Percentiles rank a stretch among this genome's conserved stretches.
phyloP scores from a whole-genome alignment of 2,329 filamentous ascomycete species.

The Pseudocercospora cruenta region DNA sequence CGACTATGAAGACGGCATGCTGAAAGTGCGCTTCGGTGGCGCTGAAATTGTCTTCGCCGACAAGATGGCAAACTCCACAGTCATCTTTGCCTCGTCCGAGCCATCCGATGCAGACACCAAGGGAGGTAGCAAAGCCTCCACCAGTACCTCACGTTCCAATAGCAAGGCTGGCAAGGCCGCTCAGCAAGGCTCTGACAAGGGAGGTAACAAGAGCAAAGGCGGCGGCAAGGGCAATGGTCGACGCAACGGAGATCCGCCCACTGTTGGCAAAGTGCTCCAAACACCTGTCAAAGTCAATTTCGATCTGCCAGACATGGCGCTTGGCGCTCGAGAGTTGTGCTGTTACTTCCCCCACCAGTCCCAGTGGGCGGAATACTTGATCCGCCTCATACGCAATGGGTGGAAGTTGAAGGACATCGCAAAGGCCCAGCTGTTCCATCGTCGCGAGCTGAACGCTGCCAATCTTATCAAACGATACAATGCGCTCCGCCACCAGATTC shows the following conservation, averaged over 20 bases:
- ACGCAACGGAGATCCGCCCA: background rate
- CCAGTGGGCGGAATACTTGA: background rate
- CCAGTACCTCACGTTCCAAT: background rate
- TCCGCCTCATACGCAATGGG: conserved; percentile 5
- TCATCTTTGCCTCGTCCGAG: too few relatives aligned
- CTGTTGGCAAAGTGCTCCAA: background rate
- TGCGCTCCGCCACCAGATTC: background rate
- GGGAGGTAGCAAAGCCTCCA: background rate
- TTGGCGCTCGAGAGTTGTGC: background rate
- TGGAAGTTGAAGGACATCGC: conserved; percentile 3
- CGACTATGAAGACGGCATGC: background rate
- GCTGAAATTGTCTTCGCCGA: background rate
- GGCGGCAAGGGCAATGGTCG: background rate
- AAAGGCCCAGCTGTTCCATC: background rate
- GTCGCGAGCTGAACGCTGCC: background rate
- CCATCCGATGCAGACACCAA: background rate
- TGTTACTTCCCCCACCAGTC: conserved; percentile 6
- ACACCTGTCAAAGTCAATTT: background rate
- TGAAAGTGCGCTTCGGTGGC: background rate
- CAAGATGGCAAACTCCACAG: too few relatives aligned
- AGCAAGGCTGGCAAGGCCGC: background rate
- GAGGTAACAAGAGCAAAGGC: background rate
- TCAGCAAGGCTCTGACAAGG: background rate
- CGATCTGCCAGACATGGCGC: background rate
- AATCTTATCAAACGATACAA: background rate